Conservation (phyloP, 2,329 filamentous ascomycete species). For the Cyphellophora attinorum region DNA sequence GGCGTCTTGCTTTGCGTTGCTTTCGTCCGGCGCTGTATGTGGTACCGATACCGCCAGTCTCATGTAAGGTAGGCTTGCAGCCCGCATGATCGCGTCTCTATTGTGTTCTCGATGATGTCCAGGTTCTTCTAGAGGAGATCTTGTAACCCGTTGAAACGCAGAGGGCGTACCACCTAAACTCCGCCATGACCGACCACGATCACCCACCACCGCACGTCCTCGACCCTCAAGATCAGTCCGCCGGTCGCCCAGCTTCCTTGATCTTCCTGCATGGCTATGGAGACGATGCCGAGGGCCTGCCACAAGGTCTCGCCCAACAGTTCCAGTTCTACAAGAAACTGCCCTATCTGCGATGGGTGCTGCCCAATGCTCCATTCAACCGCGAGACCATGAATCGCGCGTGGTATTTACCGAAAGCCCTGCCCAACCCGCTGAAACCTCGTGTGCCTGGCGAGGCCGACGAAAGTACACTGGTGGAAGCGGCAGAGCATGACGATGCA, state of each 20-base stretch:
- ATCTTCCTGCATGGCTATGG: slow-evolving; percentile 34
- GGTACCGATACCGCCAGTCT: no score
- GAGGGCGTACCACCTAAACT: no score
- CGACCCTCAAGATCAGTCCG: slow-evolving; percentile 3
- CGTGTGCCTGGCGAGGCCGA: slow-evolving; percentile 27
- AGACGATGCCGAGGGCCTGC: slow-evolving; percentile 35
- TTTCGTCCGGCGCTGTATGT: no score
- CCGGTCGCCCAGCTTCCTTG: slow-evolving; percentile 14
- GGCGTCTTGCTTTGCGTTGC: no score
- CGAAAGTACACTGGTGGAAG: no score
- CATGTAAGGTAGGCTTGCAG: no score
- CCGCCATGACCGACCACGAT: neutral
- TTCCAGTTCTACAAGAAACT: slow-evolving; percentile 41
- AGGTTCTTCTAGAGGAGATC: no score
- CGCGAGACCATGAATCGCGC: slow-evolving; percentile 30
- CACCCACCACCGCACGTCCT: neutral
- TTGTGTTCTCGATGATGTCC: no score
- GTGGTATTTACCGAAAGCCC: slow-evolving; percentile 38
- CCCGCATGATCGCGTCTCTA: no score
- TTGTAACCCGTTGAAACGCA: no score
- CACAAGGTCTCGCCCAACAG: slow-evolving; percentile 35
- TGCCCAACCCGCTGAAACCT: slow-evolving; percentile 30
- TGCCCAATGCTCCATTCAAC: slow-evolving; percentile 41
- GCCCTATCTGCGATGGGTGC: slow-evolving; percentile 38
- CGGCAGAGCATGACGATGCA: slow-evolving; percentile 17